phyloP scores from a whole-genome alignment of 2,329 filamentous ascomycete species.

The Dothistroma septosporum region DNA sequence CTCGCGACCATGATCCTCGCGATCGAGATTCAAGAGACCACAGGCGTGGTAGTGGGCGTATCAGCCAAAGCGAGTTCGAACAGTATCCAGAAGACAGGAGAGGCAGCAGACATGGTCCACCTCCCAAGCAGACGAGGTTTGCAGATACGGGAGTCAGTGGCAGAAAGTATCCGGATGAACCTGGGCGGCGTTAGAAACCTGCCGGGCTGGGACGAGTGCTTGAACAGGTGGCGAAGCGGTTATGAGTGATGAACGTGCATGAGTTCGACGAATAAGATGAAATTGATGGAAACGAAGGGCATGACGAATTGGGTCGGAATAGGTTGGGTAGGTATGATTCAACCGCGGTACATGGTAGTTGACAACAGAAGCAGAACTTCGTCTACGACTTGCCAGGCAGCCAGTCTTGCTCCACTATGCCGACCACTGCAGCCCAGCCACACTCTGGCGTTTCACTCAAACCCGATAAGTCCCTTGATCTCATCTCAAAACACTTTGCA shows the following conservation, averaged over 20 bases:
- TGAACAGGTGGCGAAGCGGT: neutral
- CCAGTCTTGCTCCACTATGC: too few relatives aligned
- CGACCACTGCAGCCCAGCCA: too few relatives aligned
- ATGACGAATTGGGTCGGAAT: neutral
- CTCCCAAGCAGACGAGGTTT: constrained; percentile 1
- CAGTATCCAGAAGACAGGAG: constrained; percentile 8
- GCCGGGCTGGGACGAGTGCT: neutral
- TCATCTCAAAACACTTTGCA: too few relatives aligned
- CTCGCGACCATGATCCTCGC: constrained; percentile 9
- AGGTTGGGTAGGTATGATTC: neutral
- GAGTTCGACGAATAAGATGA: neutral
- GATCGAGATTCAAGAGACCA: constrained; percentile 5
- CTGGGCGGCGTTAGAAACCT: constrained; percentile 3
- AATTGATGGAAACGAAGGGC: neutral
- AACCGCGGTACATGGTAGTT: neutral
- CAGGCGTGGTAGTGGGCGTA: constrained; percentile 8
- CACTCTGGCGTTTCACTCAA: too few relatives aligned
- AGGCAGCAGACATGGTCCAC: constrained; percentile 1
- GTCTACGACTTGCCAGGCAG: too few relatives aligned
- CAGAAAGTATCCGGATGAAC: constrained; percentile 12
- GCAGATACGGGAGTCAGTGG: constrained; percentile 13
- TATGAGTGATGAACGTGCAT: neutral
- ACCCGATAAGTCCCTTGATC: too few relatives aligned
- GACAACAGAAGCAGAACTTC: neutral
- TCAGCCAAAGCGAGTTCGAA: constrained; percentile 13